Evolutionary conservation across 139 green algal species (phyloP), one percentile per base, ranked within the genome.

Genomic region (Zygnema cylindricum): DNA sequence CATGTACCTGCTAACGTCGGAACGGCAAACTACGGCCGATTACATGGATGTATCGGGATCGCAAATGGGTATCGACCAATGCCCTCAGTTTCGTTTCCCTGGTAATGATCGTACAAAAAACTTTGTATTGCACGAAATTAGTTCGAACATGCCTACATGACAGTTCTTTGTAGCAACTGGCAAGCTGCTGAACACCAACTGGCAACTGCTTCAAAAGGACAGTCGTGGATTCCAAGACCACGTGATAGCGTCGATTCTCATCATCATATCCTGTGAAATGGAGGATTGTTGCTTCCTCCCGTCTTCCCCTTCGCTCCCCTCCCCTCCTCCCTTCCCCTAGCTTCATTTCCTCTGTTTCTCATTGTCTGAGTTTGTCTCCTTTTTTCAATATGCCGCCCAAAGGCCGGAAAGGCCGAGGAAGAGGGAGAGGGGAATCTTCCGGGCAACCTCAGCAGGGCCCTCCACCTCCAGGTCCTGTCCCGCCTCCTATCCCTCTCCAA

Each of bases 391-490:
- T 82, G n/a, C 75, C 30, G n/a, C n/a, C n/a, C n/a, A n/a, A n/a
- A n/a, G n/a, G n/a, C n/a, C n/a, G n/a, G n/a, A n/a, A n/a, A n/a
- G n/a, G n/a, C n/a, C n/a, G n/a, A n/a, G n/a, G n/a, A n/a, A n/a
- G n/a, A n/a, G n/a, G n/a, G n/a, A n/a, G n/a, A n/a, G n/a, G n/a
- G n/a, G n/a, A n/a, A n/a, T n/a, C n/a, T n/a, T n/a, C n/a, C n/a
- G n/a, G n/a, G n/a, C n/a, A n/a, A n/a, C n/a, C n/a, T n/a, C n/a
- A n/a, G n/a, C n/a, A n/a, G n/a, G n/a, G n/a, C n/a, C 75, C 32
- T 82, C 32, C 32, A 81, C 75, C 75, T 82, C 75, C 75, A 81
- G n/a, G 25, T 82, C 75, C 75, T 71, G n/a, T 33, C 71, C 75
- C 75, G 57, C 75, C 32, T 82, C 75, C 75, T 82, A 25, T 30